These are phyloP conservation scores for Apiospora pterosperma DNA, from an alignment of 2,329 filamentous ascomycete species.

Conservation along the genomic window DNA sequence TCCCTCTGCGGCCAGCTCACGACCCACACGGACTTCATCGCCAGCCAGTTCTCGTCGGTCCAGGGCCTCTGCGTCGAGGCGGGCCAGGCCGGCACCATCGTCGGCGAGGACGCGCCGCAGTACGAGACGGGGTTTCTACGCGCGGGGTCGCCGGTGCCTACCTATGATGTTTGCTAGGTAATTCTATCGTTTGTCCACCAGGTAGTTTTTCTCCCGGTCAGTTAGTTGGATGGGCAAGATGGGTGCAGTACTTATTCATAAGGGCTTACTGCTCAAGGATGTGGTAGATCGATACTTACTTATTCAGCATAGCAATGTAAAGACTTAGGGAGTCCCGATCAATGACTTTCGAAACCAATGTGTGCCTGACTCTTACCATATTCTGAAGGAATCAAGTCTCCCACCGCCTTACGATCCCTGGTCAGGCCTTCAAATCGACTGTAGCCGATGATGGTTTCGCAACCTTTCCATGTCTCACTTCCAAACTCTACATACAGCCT, in stretches of 20 bases:
- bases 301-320: background rate
- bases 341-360: no score
- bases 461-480: background rate
- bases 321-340: background rate
- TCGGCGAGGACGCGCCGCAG: constrained; percentile 30
- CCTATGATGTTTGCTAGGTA: constrained; percentile 28
- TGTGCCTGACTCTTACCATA: background rate
- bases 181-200: background rate
- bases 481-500: background rate
- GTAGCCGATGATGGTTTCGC: background rate
- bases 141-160: constrained; percentile 23
- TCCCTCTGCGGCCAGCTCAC: constrained; percentile 28
- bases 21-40: constrained; percentile 32
- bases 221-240: no score
- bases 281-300: background rate
- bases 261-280: background rate
- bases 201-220: background rate
- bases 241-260: background rate
- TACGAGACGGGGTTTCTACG: constrained; percentile 33
- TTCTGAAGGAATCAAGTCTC: background rate
- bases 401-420: background rate
- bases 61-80: constrained; percentile 30
- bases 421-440: background rate
- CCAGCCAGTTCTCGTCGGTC: constrained; percentile 28
- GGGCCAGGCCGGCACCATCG: constrained; percentile 29